Conservation (phyloP, 2,329 filamentous ascomycete species). For the Periconia sp. region DNA sequence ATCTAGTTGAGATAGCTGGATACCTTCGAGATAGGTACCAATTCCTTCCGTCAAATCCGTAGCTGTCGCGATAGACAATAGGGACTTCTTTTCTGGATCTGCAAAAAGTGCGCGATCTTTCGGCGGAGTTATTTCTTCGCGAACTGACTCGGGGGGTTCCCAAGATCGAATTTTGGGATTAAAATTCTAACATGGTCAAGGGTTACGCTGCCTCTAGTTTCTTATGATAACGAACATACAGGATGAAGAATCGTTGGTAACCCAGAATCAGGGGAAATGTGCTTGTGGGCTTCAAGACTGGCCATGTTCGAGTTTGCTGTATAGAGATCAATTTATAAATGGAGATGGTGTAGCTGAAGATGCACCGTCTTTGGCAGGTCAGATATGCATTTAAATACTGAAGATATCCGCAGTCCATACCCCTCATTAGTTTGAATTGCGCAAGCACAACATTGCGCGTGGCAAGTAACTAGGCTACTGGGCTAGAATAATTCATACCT, state of each 20-base stretch:
- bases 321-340: background rate
- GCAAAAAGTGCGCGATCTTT: conserved; percentile 52
- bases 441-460: too few relatives aligned
- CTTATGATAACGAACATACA: background rate
- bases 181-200: conserved; percentile 37
- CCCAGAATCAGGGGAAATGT: conserved; percentile 58
- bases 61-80: conserved; percentile 17
- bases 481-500: too few relatives aligned
- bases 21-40: conserved; percentile 23
- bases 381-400: too few relatives aligned
- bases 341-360: too few relatives aligned
- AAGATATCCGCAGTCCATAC: too few relatives aligned
- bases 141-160: conserved; percentile 27
- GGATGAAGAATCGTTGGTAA: conserved; percentile 55
- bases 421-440: too few relatives aligned
- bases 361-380: background rate
- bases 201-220: background rate
- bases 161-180: conserved; percentile 63
- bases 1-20: conserved; percentile 53
- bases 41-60: conserved; percentile 11
- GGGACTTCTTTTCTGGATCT: conserved; percentile 41
- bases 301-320: background rate
- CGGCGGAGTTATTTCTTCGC: conserved; percentile 1
- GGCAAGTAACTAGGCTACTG: too few relatives aligned
- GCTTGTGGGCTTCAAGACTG: conserved; percentile 51